Evolutionary conservation across 2,329 filamentous ascomycete genomes (phyloP).

Genomic region (Aspergillus latus): DNA sequence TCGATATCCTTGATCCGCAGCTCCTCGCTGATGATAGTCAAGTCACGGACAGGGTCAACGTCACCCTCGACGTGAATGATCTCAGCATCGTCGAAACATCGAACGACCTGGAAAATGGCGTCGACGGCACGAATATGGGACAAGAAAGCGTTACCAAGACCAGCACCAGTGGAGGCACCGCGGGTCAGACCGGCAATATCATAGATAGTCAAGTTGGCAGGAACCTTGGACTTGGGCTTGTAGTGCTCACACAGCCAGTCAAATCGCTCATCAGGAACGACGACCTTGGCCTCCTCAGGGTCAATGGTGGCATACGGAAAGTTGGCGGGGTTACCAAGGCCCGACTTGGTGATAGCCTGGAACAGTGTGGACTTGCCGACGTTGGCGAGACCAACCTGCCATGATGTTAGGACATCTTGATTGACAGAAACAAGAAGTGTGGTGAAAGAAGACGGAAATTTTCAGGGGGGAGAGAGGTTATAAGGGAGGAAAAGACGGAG

Average conservation of each 20-base stretch:
- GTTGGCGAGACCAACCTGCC: conserved; percentile 93
- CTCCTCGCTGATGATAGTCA: conserved; percentile 96
- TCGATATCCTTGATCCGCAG: conserved; percentile 97
- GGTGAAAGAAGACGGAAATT: conserved; percentile 14
- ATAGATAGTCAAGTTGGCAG: conserved; percentile 96
- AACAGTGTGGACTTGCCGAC: conserved; percentile 99
- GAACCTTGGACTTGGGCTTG: conserved; percentile 96
- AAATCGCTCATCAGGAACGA: conserved; percentile 93
- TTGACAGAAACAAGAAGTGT: conserved; percentile 3
- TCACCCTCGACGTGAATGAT: conserved; percentile 99
- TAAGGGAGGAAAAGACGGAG: conserved; percentile 10
- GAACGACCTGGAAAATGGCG: conserved; percentile 95
- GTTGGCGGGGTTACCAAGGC: conserved; percentile 97
- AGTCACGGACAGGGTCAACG: conserved; percentile 88
- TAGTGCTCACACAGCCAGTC: conserved; percentile 96
- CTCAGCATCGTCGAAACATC: conserved; percentile 97
- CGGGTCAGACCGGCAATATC: conserved; percentile 97
- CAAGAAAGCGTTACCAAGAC: conserved; percentile 96
- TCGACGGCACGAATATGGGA: conserved; percentile 98
- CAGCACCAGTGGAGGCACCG: conserved; percentile 93
- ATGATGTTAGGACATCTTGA: conserved; percentile 17
- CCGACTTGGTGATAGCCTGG: conserved; percentile 98
- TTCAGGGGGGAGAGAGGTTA: conserved; percentile 11
- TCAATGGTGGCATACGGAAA: conserved; percentile 99
- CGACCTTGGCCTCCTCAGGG: conserved; percentile 94